Conservation (phyloP, 352 stramenopile species). For the Phytophthora macrochlamydospora region DNA sequence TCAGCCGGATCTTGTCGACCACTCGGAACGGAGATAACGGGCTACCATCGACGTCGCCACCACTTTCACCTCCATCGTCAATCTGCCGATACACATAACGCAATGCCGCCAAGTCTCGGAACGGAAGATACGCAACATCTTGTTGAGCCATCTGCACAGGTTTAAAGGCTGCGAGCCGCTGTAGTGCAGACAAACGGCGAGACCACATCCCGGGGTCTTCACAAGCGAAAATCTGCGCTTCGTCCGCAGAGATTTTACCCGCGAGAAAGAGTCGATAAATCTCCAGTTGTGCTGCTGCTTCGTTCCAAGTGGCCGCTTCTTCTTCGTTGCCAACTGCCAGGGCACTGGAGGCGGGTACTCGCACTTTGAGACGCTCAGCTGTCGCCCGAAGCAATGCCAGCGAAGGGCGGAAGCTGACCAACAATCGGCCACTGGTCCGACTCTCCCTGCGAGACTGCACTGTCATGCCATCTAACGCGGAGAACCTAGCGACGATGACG, state of each 20-base stretch:
- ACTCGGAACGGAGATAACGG: constrained; percentile 64
- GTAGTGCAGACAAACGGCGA: constrained; percentile 59
- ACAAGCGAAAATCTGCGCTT: constrained; percentile 66
- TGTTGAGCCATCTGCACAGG: constrained; percentile 1
- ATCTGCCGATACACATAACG: constrained; percentile 78
- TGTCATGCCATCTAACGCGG: constrained; percentile 45
- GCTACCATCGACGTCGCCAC: constrained; percentile 19
- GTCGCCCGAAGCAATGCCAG: constrained; percentile 45
- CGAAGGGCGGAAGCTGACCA: constrained; percentile 64
- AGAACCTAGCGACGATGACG: constrained; percentile 71
- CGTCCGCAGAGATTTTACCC: constrained; percentile 58
- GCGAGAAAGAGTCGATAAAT: constrained; percentile 75
- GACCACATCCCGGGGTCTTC: constrained; percentile 73
- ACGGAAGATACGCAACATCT: constrained; percentile 50
- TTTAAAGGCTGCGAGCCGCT: constrained; percentile 39
- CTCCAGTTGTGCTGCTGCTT: constrained; percentile 60
- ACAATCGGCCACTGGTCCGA: constrained; percentile 18
- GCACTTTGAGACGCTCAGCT: constrained; percentile 48
- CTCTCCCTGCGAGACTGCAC: constrained; percentile 13
- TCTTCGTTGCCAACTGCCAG: constrained; percentile 50
- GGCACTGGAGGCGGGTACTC: constrained; percentile 51
- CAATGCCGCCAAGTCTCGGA: constrained; percentile 49
- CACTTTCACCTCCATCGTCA: constrained; percentile 37
- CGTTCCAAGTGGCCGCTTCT: constrained; percentile 31
- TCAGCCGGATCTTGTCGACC: constrained; percentile 80